phyloP scores from a whole-genome alignment of 164 flowering plant genomes.

The Vitis rotundifolia region DNA sequence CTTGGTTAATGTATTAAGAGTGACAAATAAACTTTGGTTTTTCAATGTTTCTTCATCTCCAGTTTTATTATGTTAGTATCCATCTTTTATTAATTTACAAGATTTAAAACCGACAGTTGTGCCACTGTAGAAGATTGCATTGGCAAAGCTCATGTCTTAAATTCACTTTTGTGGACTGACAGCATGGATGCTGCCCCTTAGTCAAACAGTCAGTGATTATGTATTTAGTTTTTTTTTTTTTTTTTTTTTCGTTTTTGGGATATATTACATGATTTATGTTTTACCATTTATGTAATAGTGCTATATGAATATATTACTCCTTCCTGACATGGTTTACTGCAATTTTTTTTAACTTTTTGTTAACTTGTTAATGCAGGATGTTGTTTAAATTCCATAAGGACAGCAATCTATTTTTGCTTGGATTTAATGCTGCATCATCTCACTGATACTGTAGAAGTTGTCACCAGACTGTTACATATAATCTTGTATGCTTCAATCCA shows the following conservation, averaged over 20 bases:
- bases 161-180: background rate
- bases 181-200: background rate
- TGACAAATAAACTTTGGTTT: too few species aligned
- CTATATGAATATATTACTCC: background rate
- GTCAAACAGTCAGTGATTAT: background rate
- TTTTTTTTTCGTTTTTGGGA: background rate
- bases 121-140: too few species aligned
- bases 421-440: conserved; percentile 5
- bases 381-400: background rate
- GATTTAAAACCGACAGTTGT: background rate
- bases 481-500: background rate
- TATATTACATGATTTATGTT: background rate
- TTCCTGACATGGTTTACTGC: background rate
- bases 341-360: background rate
- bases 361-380: conserved; percentile 2
- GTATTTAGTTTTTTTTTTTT: background rate
- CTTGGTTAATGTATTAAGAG: too few species aligned
- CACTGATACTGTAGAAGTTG: background rate
- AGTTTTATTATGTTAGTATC: too few species aligned
- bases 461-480: conserved; percentile 1
- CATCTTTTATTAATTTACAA: background rate
- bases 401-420: background rate
- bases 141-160: too few species aligned
- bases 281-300: background rate
- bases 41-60: too few species aligned